Evolutionary conservation across 306 rosid species (phyloP).

Genomic region (Casuarina glauca): DNA sequence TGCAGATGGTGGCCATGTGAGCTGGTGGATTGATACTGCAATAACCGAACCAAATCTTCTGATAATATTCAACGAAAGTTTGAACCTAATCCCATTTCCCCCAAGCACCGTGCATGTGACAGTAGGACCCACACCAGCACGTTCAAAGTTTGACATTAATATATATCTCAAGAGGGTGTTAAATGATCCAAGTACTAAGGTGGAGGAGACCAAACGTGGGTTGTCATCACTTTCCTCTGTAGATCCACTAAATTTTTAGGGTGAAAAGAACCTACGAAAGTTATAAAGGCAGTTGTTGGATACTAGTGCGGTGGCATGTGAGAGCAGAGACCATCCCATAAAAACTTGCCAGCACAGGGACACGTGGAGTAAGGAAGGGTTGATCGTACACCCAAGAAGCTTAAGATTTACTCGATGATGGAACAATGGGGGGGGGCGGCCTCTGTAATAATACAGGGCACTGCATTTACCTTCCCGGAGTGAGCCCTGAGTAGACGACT

Average conservation of each 20-base stretch:
- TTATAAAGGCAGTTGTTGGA: neutral
- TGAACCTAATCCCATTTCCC: neutral
- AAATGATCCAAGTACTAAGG: neutral
- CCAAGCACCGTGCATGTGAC: neutral
- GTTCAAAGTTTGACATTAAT: neutral
- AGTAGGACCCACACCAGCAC: neutral
- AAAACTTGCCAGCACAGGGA: constrained; percentile 12
- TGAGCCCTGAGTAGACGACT: neutral
- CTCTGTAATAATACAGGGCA: constrained; percentile 16
- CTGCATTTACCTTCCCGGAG: neutral
- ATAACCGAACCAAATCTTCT: neutral
- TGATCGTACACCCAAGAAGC: neutral
- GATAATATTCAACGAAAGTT: neutral
- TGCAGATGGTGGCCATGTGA: neutral
- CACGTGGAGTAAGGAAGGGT: constrained; percentile 16
- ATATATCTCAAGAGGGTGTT: too few relatives aligned
- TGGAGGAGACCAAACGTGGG: neutral
- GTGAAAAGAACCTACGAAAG: neutral
- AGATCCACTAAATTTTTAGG: neutral
- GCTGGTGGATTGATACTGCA: too few relatives aligned
- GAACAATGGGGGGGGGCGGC: constrained; percentile 6
- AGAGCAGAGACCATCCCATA: neutral
- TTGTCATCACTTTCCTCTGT: neutral
- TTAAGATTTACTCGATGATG: constrained; percentile 7
- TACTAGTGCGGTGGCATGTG: neutral